phyloP scores from a whole-genome alignment of 345 rosid genomes.

The Physaria fendleri region DNA sequence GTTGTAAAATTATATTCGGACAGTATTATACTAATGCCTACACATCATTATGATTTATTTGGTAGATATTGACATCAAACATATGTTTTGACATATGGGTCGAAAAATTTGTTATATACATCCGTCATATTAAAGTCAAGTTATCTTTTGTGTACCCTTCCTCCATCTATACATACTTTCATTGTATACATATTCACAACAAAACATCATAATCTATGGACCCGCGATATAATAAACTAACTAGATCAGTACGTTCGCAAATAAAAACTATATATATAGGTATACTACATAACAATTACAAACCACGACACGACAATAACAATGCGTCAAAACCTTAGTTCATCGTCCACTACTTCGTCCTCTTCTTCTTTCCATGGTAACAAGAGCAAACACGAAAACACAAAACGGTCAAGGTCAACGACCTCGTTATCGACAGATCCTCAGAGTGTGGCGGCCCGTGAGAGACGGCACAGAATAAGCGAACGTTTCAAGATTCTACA shows the following conservation, averaged over 20 bases:
- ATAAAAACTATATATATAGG: slow-evolving; percentile 3
- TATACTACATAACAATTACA: neutral
- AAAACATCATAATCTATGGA: neutral
- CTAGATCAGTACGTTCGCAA: neutral
- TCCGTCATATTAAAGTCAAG: neutral
- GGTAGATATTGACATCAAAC: neutral
- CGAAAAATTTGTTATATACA: neutral
- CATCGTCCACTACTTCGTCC: slow-evolving; percentile 30
- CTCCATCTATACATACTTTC: neutral
- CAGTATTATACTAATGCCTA: neutral
- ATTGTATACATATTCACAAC: neutral
- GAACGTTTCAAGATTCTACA: slow-evolving; percentile 78
- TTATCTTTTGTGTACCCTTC: neutral
- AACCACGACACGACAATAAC: neutral
- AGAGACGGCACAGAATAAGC: slow-evolving; percentile 78
- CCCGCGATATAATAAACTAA: neutral
- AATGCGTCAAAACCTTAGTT: slow-evolving; percentile 22
- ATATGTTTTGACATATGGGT: neutral
- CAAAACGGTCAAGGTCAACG: slow-evolving; percentile 26
- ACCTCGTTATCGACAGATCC: slow-evolving; percentile 73
- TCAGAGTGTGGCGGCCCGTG: slow-evolving; percentile 87
- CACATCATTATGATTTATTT: neutral
- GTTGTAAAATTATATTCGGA: too few relatives aligned
- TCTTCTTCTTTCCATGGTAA: slow-evolving; percentile 33
- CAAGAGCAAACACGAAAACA: slow-evolving; percentile 7